phyloP scores from a whole-genome alignment of 352 stramenopile species.

The Globisporangium perplexum region DNA sequence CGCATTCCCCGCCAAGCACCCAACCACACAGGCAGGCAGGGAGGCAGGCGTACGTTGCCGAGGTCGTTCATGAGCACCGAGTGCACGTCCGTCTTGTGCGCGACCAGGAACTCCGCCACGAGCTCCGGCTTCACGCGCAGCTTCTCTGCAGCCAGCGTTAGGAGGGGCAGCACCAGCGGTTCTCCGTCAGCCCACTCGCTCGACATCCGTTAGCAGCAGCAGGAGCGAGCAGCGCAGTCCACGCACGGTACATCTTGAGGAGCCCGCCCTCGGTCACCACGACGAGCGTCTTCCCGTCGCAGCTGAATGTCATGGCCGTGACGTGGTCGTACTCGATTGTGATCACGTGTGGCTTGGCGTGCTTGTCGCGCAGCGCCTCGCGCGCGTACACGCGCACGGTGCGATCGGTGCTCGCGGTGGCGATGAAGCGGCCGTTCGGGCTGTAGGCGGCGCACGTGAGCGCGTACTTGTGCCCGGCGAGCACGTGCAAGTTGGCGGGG shows the following conservation, averaged over 20 bases:
- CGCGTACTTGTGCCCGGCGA: conserved; percentile 70
- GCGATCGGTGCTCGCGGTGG: conserved; percentile 67
- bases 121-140: conserved; percentile 69
- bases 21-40: no score
- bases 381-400: conserved; percentile 67
- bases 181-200: not conserved
- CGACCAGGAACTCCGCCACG: conserved; percentile 45
- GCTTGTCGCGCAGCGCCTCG: conserved; percentile 57
- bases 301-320: conserved; percentile 71
- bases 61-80: conserved; percentile 83
- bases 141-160: conserved; percentile 42
- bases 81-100: conserved; percentile 74
- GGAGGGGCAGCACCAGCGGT: not conserved
- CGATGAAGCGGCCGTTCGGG: conserved; percentile 74
- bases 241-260: conserved; percentile 72
- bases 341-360: conserved; percentile 53
- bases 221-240: no score
- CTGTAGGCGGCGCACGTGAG: conserved; percentile 64
- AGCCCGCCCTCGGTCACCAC: conserved; percentile 57
- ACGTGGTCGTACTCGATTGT: conserved; percentile 78
- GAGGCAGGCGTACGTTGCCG: conserved; percentile 30
- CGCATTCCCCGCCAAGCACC: not conserved
- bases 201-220: no score
- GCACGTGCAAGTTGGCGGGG: conserved; percentile 28
- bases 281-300: conserved; percentile 65